Conservation (phyloP, 768 basidiomycete species). For the Termitomyces sp. region DNA sequence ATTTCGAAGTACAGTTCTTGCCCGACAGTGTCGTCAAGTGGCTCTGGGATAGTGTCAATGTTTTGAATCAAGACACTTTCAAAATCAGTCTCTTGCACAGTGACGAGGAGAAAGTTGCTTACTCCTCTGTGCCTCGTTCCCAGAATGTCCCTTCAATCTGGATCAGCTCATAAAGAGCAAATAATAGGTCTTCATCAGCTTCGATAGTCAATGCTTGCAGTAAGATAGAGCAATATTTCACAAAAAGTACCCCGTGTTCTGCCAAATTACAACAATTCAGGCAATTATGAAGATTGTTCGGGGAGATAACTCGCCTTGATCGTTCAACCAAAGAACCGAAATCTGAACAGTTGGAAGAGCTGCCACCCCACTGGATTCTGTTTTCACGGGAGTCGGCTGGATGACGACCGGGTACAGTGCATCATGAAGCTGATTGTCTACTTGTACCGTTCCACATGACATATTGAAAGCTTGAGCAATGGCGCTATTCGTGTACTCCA, state of each 20-base stretch:
- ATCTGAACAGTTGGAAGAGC: constrained; percentile 86
- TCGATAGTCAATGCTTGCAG: constrained; percentile 94
- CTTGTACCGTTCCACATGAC: constrained; percentile 81
- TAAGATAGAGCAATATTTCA: constrained; percentile 94
- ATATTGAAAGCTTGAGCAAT: constrained; percentile 78
- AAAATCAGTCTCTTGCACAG: constrained; percentile 2
- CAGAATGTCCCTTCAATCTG: constrained; percentile 91
- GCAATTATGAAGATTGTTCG: neutral
- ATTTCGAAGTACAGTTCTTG: constrained; percentile 93
- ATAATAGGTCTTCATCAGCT: constrained; percentile 95
- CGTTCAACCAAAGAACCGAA: constrained; percentile 87
- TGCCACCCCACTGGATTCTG: constrained; percentile 68
- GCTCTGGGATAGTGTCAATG: constrained; percentile 65
- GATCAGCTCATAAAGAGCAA: constrained; percentile 85
- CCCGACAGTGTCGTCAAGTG: constrained; percentile 58
- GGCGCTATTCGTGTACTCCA: constrained; percentile 79
- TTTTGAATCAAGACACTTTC: constrained; percentile 68
- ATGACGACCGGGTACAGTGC: constrained; percentile 92
- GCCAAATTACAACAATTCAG: neutral
- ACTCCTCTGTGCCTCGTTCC: constrained; percentile 79
- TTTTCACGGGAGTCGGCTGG: constrained; percentile 86
- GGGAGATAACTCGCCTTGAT: constrained; percentile 61
- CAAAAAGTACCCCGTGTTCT: constrained; percentile 98
- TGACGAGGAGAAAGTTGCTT: constrained; percentile 19
- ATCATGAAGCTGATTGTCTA: constrained; percentile 98